A percentile compares a stretch with the other conserved stretches of the same genome.
Conservation (phyloP, 139 green algal genomes). For the Raphidocelis subcapitata region DNA sequence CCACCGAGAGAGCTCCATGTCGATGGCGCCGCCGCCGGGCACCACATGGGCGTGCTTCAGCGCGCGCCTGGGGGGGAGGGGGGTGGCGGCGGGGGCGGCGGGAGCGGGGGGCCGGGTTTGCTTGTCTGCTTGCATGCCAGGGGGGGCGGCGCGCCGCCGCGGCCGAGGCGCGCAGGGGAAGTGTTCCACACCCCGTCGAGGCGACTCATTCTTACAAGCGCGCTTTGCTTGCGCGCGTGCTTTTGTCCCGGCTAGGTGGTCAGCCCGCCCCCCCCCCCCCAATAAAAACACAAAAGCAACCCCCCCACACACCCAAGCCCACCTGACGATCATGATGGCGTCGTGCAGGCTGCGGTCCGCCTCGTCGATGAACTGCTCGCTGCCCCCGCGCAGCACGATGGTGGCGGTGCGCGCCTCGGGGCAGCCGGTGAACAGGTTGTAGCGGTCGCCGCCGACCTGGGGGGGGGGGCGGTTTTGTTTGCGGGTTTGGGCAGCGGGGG, state of each 20-base stretch:
- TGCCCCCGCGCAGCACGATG: constrained; percentile 94
- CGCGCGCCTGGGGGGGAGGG: constrained; percentile 15
- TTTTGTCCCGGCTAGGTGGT: too few relatives aligned
- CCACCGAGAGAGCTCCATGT: constrained; percentile 78
- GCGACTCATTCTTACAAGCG: too few relatives aligned
- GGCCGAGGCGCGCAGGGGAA: too few relatives aligned
- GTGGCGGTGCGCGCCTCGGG: constrained; percentile 87
- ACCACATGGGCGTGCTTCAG: constrained; percentile 82
- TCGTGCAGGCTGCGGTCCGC: constrained; percentile 96
- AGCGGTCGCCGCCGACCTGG: constrained; percentile 94
- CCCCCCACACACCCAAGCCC: constrained; percentile 12
- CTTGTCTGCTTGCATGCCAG: too few relatives aligned
- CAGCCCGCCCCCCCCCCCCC: too few relatives aligned
- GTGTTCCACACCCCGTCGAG: too few relatives aligned
- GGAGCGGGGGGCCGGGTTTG: too few relatives aligned
- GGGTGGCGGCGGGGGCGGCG: too few relatives aligned
- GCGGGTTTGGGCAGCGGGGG: too few relatives aligned
- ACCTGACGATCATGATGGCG: constrained; percentile 97
- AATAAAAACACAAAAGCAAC: neutral
- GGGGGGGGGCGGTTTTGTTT: too few relatives aligned
- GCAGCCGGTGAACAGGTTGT: constrained; percentile 98
- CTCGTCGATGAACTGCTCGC: constrained; percentile 98
- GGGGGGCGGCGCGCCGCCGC: too few relatives aligned
- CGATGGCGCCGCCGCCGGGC: constrained; percentile 93
- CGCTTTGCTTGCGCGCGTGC: too few relatives aligned